These are phyloP conservation scores for Lasiosphaeria miniovina DNA, from an alignment of 495 filamentous ascomycete genomes.

Conservation along the genomic window DNA sequence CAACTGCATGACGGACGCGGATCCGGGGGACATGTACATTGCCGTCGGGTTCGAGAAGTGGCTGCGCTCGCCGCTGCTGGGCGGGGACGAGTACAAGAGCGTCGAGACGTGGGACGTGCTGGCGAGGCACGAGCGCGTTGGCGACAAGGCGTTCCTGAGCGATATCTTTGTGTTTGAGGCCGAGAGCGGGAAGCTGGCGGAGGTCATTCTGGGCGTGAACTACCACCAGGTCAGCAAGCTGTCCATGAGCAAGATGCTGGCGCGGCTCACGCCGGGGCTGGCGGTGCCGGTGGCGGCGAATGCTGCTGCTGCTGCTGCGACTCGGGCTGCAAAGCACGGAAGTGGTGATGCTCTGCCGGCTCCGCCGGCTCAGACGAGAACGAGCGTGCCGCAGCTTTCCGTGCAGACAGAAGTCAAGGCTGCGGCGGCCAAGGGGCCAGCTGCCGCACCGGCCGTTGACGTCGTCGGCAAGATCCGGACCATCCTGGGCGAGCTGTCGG, in stretches of 20 bases:
- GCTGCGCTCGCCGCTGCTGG: slow-evolving; percentile 41
- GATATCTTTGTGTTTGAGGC: slow-evolving; percentile 55
- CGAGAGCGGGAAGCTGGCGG: slow-evolving; percentile 35
- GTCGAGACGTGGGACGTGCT: slow-evolving; percentile 43
- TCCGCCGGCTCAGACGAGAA: no score
- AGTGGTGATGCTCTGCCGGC: not conserved
- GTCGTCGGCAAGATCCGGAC: slow-evolving; percentile 25
- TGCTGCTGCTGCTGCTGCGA: not conserved
- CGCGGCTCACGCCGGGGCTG: slow-evolving; percentile 18
- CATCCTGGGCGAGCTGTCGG: slow-evolving; percentile 39
- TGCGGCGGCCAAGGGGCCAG: slow-evolving; percentile 8
- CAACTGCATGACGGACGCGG: slow-evolving; percentile 46
- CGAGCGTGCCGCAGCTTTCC: no score
- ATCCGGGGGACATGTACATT: slow-evolving; percentile 46
- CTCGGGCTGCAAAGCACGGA: not conserved
- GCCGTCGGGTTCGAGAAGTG: slow-evolving; percentile 45
- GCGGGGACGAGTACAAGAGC: slow-evolving; percentile 13
- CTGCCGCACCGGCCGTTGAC: slow-evolving; percentile 7
- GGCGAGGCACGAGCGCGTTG: slow-evolving; percentile 35
- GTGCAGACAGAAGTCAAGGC: no score
- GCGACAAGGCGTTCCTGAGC: slow-evolving; percentile 37
- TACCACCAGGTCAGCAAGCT: slow-evolving; percentile 44
- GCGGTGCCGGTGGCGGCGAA: not conserved
- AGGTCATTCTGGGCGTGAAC: slow-evolving; percentile 51
- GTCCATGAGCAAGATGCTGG: slow-evolving; percentile 37